Conservation (phyloP, 306 rosid genomes). For the Sicyos edulis region DNA sequence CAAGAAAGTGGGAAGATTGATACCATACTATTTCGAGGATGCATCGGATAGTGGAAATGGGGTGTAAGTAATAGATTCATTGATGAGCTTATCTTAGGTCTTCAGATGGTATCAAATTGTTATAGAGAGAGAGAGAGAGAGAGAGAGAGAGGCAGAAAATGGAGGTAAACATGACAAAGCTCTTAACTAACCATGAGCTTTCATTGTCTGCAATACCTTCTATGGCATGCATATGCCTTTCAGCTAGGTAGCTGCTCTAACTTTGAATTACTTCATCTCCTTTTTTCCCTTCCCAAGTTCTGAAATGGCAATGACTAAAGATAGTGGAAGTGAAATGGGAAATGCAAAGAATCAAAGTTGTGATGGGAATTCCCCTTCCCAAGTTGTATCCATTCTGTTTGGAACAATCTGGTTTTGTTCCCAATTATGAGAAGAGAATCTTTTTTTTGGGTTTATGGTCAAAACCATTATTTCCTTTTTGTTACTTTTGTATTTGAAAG, state of each 20-base stretch:
- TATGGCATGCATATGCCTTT: neutral
- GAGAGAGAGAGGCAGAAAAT: neutral
- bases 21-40: conserved; percentile 55
- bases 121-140: too few species aligned
- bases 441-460: neutral
- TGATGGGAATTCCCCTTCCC: neutral
- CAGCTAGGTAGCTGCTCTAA: neutral
- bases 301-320: too few species aligned
- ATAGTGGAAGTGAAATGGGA: too few species aligned
- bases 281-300: neutral
- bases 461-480: neutral
- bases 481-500: neutral
- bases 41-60: conserved; percentile 36
- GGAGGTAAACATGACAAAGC: neutral
- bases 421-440: neutral
- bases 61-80: neutral
- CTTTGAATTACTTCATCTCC: neutral
- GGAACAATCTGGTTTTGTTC: neutral
- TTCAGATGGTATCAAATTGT: neutral
- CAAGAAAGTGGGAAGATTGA: conserved; percentile 41
- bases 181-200: neutral
- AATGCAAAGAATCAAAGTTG: too few species aligned
- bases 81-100: neutral
- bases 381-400: neutral
- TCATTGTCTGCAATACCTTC: neutral